Conservation (phyloP, 768 basidiomycete genomes). For the Rhizopogon sp. region DNA sequence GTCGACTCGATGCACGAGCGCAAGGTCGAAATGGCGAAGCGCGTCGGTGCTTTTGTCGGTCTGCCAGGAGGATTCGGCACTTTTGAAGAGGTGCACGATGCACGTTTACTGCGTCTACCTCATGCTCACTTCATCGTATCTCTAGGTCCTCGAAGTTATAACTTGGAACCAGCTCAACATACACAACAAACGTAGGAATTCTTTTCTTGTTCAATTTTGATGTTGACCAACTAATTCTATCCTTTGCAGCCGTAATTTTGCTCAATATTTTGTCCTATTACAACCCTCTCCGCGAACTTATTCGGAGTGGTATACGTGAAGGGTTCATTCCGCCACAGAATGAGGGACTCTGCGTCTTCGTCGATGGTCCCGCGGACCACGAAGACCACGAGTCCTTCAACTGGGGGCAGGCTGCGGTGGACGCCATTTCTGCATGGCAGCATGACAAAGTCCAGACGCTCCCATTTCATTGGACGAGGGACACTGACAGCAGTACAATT, state of each 20-base stretch:
- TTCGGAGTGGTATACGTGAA: constrained; percentile 57
- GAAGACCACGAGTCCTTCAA: constrained; percentile 57
- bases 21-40: constrained; percentile 86
- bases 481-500: constrained; percentile 29
- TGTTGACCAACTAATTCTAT: neutral
- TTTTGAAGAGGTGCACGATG: constrained; percentile 71
- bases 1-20: constrained; percentile 86
- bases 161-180: constrained; percentile 95
- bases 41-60: constrained; percentile 76
- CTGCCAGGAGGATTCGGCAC: constrained; percentile 95
- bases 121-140: constrained; percentile 1
- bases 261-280: constrained; percentile 86
- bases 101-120: neutral
- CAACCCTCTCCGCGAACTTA: constrained; percentile 72
- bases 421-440: constrained; percentile 61
- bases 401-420: constrained; percentile 71
- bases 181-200: constrained; percentile 68
- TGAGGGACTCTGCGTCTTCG: constrained; percentile 60
- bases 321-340: constrained; percentile 72
- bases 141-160: constrained; percentile 79
- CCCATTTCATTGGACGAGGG: constrained; percentile 48
- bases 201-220: constrained; percentile 1
- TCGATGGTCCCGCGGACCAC: constrained; percentile 62
- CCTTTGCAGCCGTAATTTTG: constrained; percentile 66
- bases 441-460: constrained; percentile 23